phyloP scores from a whole-genome alignment of 179 eudicot species.

The Beta lomatogona region DNA sequence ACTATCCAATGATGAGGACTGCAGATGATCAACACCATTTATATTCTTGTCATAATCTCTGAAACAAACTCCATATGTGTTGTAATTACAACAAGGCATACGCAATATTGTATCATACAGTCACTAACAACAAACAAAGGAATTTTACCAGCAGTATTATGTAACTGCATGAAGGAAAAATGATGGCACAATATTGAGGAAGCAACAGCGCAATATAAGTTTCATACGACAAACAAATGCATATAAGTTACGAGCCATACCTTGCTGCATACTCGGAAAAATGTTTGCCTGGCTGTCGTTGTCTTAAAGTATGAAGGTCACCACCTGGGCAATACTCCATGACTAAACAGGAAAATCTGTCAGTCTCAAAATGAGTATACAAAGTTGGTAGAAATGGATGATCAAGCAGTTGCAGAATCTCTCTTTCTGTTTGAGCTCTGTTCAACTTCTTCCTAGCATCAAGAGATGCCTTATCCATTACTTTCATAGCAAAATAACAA shows the following conservation, averaged over 20 bases:
- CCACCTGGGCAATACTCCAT: slow-evolving; percentile 97
- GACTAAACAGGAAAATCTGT: slow-evolving; percentile 80
- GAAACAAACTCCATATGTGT: not conserved
- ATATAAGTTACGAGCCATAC: slow-evolving; percentile 34
- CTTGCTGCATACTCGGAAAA: slow-evolving; percentile 90
- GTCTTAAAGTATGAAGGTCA: slow-evolving; percentile 81
- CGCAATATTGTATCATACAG: not conserved
- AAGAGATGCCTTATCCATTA: slow-evolving; percentile 87
- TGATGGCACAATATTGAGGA: not conserved
- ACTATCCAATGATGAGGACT: not conserved
- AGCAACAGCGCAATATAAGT: slow-evolving; percentile 8
- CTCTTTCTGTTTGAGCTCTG: slow-evolving; percentile 88
- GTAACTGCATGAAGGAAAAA: not conserved
- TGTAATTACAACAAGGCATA: not conserved
- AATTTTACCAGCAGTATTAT: not conserved
- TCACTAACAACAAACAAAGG: not conserved
- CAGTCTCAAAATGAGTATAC: slow-evolving; percentile 91
- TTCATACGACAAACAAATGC: slow-evolving; percentile 6
- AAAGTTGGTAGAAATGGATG: slow-evolving; percentile 91
- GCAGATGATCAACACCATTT: not conserved
- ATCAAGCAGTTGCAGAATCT: slow-evolving; percentile 82
- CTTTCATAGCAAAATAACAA: slow-evolving; percentile 89
- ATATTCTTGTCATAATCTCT: not conserved
- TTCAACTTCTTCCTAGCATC: slow-evolving; percentile 79
- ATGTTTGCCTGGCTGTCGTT: slow-evolving; percentile 83